Base-by-base conservation (phyloP, 2,329 filamentous ascomycete species). In the Fusarium sp. region DNA sequence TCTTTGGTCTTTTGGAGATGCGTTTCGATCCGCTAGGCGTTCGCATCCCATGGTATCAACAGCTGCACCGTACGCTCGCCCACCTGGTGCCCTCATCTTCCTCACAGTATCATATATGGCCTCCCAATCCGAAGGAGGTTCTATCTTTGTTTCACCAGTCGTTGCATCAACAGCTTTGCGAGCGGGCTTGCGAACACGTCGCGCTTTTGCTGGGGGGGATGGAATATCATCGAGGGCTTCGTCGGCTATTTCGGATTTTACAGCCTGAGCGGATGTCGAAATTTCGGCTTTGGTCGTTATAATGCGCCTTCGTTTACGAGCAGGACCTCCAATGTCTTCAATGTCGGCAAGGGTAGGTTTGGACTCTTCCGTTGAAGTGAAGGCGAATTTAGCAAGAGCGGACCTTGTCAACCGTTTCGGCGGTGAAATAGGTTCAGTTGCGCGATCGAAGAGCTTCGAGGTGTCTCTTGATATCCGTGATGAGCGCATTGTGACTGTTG, bases 31-130 rank as follows among this genome's bases (percentile, higher is more conserved):
- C 5, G 92, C 93, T 13, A 96, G 85, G 11, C 89, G 88, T 81
- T 94, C 94, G 81, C 96, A 99, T 14, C 96, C 96, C 95, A 98
- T 98, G 1, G 95, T 98, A 80, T 99, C 96, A 14, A 99, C 96
- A 1, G 95, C 93, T 2, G 96, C 96, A 87, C 92, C 81, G 84
- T 88, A 78, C 78, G 92, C 82, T 82, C 81, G 77, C 10, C 86
- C 86, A 6, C 85, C 86, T 0, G 82, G 79, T 7, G 81, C 80
- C 4, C 90, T 91, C 94, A 98, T 98, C 76, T 89, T 87, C 76
- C 91, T 91, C 46, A 97, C 92, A 1, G 89, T 83, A 37, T 86
- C 82, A 82, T 98, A 99, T 62, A 97, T 90, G 61, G 90, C 88
- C 69, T 94, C 90, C 96, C 96, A 98, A 78, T 94, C 90, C 1